Conservation (phyloP, 768 basidiomycete genomes). For the Boletus rubropictus region DNA sequence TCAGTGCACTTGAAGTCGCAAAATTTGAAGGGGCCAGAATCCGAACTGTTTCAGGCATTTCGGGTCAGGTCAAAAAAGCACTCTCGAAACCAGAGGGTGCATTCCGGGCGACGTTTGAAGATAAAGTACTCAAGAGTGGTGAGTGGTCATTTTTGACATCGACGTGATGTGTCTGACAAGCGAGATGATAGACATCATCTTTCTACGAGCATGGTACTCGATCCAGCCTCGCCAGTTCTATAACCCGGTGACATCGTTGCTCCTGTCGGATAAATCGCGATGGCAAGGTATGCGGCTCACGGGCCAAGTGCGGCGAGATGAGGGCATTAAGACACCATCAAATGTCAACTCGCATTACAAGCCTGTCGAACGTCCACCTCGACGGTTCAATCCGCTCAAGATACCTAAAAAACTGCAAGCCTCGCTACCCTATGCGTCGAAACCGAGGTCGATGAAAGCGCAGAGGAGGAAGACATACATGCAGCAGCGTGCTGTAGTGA, state of each 20-base stretch:
- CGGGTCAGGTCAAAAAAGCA: conserved; percentile 96
- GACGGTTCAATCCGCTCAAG: conserved; percentile 88
- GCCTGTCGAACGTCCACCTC: conserved; percentile 65
- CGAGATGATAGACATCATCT: conserved; percentile 68
- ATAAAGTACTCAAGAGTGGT: conserved; percentile 96
- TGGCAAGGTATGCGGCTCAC: conserved; percentile 98
- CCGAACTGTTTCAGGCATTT: conserved; percentile 88
- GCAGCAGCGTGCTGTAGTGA: conserved; percentile 89
- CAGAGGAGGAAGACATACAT: conserved; percentile 79
- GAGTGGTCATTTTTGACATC: conserved; percentile 27
- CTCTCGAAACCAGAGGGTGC: conserved; percentile 92
- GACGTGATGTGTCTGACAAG: not conserved
- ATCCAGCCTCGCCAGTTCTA: conserved; percentile 94
- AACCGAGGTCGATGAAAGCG: conserved; percentile 76
- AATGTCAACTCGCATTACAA: conserved; percentile 87
- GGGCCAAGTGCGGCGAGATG: conserved; percentile 83
- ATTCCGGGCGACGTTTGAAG: conserved; percentile 96
- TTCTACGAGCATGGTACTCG: conserved; percentile 95
- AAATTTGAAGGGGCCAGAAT: conserved; percentile 99
- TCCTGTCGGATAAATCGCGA: conserved; percentile 71
- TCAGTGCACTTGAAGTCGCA: conserved; percentile 85
- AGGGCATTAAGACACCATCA: conserved; percentile 75
- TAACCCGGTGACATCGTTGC: conserved; percentile 89
- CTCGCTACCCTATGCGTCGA: conserved; percentile 84
- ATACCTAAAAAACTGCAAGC: conserved; percentile 89